These are phyloP conservation scores for Lyophyllum semitale DNA, from an alignment of 768 basidiomycete species.

Conservation along the genomic window DNA sequence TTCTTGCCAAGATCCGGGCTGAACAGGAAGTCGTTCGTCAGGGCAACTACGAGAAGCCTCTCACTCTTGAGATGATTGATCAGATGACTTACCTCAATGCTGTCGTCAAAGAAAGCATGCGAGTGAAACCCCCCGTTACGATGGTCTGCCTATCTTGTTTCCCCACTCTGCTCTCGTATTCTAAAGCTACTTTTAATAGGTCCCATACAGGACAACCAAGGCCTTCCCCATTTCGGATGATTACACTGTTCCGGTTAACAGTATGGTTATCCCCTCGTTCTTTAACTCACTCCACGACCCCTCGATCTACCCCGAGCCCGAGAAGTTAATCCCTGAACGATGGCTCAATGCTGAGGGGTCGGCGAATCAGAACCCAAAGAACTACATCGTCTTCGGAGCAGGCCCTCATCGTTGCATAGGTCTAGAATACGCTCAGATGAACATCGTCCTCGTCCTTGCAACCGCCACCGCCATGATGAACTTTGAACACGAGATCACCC, in stretches of 20 bases:
- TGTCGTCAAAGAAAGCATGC: constrained; percentile 90
- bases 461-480: constrained; percentile 80
- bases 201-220: constrained; percentile 90
- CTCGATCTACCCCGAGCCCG: constrained; percentile 84
- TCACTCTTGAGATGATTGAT: constrained; percentile 89
- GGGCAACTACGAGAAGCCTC: constrained; percentile 71
- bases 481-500: constrained; percentile 87
- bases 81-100: constrained; percentile 92
- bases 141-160: constrained; percentile 63
- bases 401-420: constrained; percentile 95
- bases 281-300: constrained; percentile 93
- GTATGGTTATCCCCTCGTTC: constrained; percentile 95
- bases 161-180: neutral
- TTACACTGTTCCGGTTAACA: constrained; percentile 88
- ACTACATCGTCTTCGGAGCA: constrained; percentile 94
- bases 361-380: constrained; percentile 86
- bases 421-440: constrained; percentile 89
- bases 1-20: constrained; percentile 84
- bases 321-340: constrained; percentile 81
- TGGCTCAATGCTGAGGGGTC: constrained; percentile 84
- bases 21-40: constrained; percentile 87
- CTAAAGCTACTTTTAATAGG: constrained; percentile 41
- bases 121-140: constrained; percentile 90
- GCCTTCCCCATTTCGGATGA: constrained; percentile 90
- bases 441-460: constrained; percentile 83